Conservation (phyloP, 495 filamentous ascomycete species). For the Lophiostoma macrostomum region DNA sequence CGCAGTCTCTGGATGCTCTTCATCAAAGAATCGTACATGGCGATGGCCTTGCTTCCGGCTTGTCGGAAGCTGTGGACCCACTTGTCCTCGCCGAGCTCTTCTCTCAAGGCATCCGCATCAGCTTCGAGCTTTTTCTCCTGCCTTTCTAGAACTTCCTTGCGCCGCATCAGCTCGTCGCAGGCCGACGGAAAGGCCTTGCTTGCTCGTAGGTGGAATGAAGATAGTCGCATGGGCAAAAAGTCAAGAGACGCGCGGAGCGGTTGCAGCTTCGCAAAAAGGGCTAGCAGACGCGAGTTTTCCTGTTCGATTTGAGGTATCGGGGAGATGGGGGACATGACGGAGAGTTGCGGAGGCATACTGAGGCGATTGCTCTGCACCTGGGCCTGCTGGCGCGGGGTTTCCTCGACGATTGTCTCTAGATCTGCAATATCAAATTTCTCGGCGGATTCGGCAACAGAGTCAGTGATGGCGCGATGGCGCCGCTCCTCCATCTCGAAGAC, state of each 20-base stretch:
- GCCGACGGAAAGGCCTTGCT: conserved; percentile 77
- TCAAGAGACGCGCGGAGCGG: conserved; percentile 88
- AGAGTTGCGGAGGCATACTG: conserved; percentile 59
- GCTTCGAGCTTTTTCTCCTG: conserved; percentile 78
- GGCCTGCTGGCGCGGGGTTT: conserved; percentile 58
- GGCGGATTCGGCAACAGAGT: conserved; percentile 45
- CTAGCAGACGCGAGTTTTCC: conserved; percentile 77
- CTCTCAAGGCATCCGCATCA: conserved; percentile 80
- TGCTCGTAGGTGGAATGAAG: conserved; percentile 76
- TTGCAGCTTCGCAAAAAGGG: conserved; percentile 90
- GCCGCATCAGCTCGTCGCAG: conserved; percentile 78
- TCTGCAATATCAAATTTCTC: conserved; percentile 79
- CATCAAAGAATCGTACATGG: conserved; percentile 91
- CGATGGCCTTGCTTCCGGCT: conserved; percentile 86
- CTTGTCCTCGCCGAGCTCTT: conserved; percentile 88
- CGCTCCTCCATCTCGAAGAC: conserved; percentile 98
- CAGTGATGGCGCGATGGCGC: conserved; percentile 65
- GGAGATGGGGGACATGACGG: conserved; percentile 54
- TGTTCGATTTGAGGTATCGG: conserved; percentile 57
- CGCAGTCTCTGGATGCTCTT: conserved; percentile 77
- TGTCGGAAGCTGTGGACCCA: conserved; percentile 95
- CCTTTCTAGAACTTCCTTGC: conserved; percentile 66
- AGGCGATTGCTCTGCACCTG: conserved; percentile 58
- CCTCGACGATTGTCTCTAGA: conserved; percentile 90
- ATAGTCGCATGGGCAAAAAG: conserved; percentile 93